Base-by-base conservation (phyloP, 2,329 filamentous ascomycete genomes). In the Colletotrichum orchidophilum region DNA sequence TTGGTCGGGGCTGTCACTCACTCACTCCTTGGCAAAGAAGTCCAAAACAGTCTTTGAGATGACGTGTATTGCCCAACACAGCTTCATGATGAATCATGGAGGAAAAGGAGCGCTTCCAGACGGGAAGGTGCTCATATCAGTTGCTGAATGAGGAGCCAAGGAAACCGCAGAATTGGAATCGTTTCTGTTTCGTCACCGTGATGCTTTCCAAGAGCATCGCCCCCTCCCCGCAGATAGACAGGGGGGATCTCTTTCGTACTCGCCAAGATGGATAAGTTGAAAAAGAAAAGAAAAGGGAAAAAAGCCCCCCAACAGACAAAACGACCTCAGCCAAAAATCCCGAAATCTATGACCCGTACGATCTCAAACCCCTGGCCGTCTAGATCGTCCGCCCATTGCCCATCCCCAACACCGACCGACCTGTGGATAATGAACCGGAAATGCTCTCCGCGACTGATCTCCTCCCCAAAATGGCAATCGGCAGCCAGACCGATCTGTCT, bases 131-230 rank as follows among this genome's bases (percentile, higher is more conserved):
- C n/a, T 29, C 39, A 12, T 21, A 60, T 21, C n/a, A 26, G 15
- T 24, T 18, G 26, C 15, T 29, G 39, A 21, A 11, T 33, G 12
- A n/a, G 39, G 18, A 5, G 18, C 58, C 58, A 33, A 61, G 39
- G 2, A 49, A 42, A 13, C 58, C 27, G 27, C 18, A 24, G 39
- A 24, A 21, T 13, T 9, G 12, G 12, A 7, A 49, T 33, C 35
- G n/a, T 33, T 62, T 21, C 26, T 62, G 59, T 62, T 50, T 62
- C 59, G 59, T 62, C 59, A 62, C 59, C 21, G 59, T 62, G 59
- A 62, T 62, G 59, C 46, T 53, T 53, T 62, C 21, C n/a, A 53
- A n/a, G 2, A 35, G 21, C 6, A 26, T 46, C 24, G 2, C 9
- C 59, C n/a, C 18, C 29, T 5, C 59, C n/a, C 18, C 29, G 26